phyloP scores from a whole-genome alignment of 2,329 filamentous ascomycete species.

The Colletotrichum destructivum region DNA sequence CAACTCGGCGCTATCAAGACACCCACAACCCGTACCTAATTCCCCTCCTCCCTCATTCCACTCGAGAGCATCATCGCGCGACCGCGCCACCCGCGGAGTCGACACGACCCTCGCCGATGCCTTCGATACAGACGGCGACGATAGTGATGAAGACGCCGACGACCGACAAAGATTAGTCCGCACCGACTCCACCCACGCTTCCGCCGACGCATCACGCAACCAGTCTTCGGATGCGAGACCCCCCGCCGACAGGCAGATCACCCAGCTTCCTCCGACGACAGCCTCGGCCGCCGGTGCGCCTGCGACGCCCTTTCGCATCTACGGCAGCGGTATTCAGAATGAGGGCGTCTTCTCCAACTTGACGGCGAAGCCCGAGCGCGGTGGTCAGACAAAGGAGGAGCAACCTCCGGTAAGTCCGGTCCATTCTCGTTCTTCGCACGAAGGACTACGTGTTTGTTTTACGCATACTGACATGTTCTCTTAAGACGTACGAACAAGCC shows the following conservation, averaged over 20 bases:
- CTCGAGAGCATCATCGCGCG: slow-evolving; percentile 79
- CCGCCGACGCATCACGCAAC: slow-evolving; percentile 43
- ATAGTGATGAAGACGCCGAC: slow-evolving; percentile 81
- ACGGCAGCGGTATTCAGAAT: slow-evolving; percentile 83
- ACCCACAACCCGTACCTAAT: slow-evolving; percentile 60
- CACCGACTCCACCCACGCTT: slow-evolving; percentile 63
- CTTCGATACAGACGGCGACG: slow-evolving; percentile 87
- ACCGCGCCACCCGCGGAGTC: slow-evolving; percentile 61
- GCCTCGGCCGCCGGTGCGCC: slow-evolving; percentile 41
- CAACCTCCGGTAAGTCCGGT: slow-evolving; percentile 84
- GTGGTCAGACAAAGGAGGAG: slow-evolving; percentile 86
- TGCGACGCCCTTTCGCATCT: slow-evolving; percentile 66
- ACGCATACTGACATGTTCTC: slow-evolving; percentile 34
- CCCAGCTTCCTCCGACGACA: slow-evolving; percentile 46
- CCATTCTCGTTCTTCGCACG: neutral
- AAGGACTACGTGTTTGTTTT: slow-evolving; percentile 51
- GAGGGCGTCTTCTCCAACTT: slow-evolving; percentile 98
- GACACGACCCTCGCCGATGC: slow-evolving; percentile 91
- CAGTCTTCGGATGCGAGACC: slow-evolving; percentile 41
- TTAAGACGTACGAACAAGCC: slow-evolving; percentile 95
- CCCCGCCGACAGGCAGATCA: slow-evolving; percentile 41
- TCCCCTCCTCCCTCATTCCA: slow-evolving; percentile 88
- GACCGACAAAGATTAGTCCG: slow-evolving; percentile 91
- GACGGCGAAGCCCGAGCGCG: slow-evolving; percentile 88
- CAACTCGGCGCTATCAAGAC: slow-evolving; percentile 50